Percentiles rank a stretch among this genome's conserved stretches.
These are phyloP conservation scores for Carex littledalei DNA, from an alignment of 176 grass and related monocot species.

Conservation along the genomic window DNA sequence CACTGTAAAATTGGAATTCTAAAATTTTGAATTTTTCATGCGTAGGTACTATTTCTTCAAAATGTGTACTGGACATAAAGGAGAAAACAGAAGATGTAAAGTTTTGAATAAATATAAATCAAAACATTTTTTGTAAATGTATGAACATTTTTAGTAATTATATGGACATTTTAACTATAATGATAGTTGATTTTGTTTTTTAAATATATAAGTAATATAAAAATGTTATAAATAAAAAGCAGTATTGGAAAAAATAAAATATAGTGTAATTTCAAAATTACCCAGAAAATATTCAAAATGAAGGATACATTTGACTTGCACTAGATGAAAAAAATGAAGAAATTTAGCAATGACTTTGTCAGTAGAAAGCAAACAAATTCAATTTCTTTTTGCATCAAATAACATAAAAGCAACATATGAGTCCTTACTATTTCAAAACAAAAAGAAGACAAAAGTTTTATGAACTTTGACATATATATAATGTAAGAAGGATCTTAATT, in stretches of 20 bases:
- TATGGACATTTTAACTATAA: too few species aligned
- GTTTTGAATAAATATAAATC: neutral
- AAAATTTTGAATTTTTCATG: neutral
- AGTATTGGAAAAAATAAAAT: neutral
- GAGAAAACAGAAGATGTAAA: neutral
- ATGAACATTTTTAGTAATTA: too few species aligned
- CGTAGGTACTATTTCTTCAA: too few species aligned
- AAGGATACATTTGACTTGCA: neutral
- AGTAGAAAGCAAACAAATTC: neutral
- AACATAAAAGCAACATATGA: neutral
- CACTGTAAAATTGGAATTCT: neutral
- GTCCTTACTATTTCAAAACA: neutral
- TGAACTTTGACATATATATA: too few species aligned
- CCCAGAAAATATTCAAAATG: neutral
- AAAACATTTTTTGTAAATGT: neutral
- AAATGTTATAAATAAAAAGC: neutral
- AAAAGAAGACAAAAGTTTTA: neutral
- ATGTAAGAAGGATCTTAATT: too few species aligned
- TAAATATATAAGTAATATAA: neutral
- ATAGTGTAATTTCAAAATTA: neutral
- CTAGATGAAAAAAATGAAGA: neutral
- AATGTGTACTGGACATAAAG: neutral
- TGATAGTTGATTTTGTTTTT: neutral
- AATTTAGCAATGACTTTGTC: neutral
- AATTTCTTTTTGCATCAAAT: neutral